Percentiles rank a stretch among this genome's conserved stretches.
Evolutionary conservation across 768 basidiomycete species (phyloP).

Genomic region (Leccinum sublutescens): DNA sequence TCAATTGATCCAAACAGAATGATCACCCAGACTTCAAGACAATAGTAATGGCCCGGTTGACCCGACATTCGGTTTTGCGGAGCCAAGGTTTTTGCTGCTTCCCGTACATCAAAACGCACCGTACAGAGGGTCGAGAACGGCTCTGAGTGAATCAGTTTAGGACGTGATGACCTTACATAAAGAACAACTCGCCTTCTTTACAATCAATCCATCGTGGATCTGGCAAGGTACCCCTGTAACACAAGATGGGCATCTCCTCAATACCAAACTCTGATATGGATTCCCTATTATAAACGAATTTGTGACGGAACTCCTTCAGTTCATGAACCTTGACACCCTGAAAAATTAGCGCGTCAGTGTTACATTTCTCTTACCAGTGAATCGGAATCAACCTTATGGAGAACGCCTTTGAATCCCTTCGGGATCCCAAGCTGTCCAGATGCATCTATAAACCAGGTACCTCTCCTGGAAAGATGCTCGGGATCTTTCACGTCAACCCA

Average conservation of each 20-base stretch:
- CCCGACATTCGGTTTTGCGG: neutral
- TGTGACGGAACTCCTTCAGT: slow-evolving; percentile 13
- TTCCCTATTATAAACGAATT: neutral
- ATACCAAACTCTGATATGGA: slow-evolving; percentile 6
- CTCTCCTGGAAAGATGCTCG: no score
- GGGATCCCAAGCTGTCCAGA: no score
- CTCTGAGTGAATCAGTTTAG: neutral
- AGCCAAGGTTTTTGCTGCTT: slow-evolving; percentile 1
- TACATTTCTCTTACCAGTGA: no score
- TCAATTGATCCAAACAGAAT: slow-evolving; percentile 18
- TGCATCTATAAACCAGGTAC: no score
- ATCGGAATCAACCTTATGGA: no score
- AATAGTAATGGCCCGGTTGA: slow-evolving; percentile 6
- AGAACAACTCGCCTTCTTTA: neutral
- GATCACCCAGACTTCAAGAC: slow-evolving; percentile 7
- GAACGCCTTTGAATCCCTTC: no score
- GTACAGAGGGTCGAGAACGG: slow-evolving; percentile 14
- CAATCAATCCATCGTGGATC: slow-evolving; percentile 14
- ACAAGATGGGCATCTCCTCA: neutral
- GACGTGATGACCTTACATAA: neutral
- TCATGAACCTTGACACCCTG: slow-evolving; percentile 14
- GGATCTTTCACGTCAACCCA: no score
- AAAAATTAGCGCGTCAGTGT: neutral
- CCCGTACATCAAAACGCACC: slow-evolving; percentile 6
- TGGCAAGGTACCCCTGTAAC: slow-evolving; percentile 13